A percentile compares a stretch with the other conserved stretches of the same genome.
Evolutionary conservation across 139 green algal species (phyloP).

Genomic region (Asterochloris erici): DNA sequence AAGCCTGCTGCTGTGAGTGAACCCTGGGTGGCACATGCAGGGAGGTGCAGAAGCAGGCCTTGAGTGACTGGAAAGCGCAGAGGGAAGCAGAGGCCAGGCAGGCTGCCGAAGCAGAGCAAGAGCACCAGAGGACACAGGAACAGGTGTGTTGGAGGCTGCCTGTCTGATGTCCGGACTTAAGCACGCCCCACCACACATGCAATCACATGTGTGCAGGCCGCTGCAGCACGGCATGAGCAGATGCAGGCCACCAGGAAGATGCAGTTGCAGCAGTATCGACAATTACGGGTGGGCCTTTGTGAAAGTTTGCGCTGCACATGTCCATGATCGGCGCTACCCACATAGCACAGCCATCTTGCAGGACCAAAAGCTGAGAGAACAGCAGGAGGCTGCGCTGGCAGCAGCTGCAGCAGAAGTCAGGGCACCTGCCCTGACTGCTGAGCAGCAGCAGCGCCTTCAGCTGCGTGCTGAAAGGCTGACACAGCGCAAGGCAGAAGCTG

Average conservation of each 20-base stretch:
- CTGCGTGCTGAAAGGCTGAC: background rate
- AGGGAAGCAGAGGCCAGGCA: background rate
- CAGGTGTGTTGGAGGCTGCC: background rate
- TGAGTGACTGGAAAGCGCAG: background rate
- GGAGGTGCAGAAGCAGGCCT: background rate
- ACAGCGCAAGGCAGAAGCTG: too few relatives aligned
- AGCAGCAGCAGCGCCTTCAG: background rate
- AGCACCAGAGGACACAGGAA: background rate
- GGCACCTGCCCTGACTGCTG: background rate
- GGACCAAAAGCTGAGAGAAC: background rate
- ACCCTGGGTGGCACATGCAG: background rate
- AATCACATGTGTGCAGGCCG: too few relatives aligned
- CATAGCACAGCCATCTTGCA: too few relatives aligned
- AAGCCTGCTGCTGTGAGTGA: background rate
- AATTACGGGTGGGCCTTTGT: background rate
- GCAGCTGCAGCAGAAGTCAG: background rate
- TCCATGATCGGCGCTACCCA: too few relatives aligned
- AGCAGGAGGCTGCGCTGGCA: background rate
- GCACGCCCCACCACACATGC: too few relatives aligned
- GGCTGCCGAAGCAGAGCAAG: background rate
- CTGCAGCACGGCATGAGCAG: background rate
- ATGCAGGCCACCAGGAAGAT: background rate
- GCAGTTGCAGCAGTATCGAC: constrained; percentile 1
- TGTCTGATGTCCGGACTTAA: too few relatives aligned
- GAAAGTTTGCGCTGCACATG: background rate